Base-by-base conservation (phyloP, 2,329 filamentous ascomycete genomes). In the Annulohypoxylon truncatum region DNA sequence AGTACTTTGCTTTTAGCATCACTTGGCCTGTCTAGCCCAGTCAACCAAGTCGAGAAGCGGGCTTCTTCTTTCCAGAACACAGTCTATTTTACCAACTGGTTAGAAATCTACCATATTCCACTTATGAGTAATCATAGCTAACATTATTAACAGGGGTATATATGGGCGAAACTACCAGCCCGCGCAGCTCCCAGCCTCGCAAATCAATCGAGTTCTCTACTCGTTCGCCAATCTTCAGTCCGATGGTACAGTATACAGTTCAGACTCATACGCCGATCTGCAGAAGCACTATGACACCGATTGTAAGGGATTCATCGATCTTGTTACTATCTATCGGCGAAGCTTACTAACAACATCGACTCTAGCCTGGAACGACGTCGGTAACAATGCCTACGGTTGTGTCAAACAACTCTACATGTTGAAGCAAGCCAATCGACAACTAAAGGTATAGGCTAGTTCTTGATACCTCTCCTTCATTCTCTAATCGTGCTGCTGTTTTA, bases 171-270 rank as follows among this genome's bases (percentile, higher is more conserved):
- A 92, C 68, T 93, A 90, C 74, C 85, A 91, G 60, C 90, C 92
- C 0, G 85, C 90, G 54, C 83, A 93, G 71, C 83, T 97, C 7
- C 90, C 90, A 0, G 87, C 84, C 1, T 83, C 87, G 1, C 83
- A 93, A 67, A 80, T 97, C 54, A 95, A 91, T 0, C 92, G 96
- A 72, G 83, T 97, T 1, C 83, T 97, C 1, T 97, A 88, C 74
- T 86, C 93, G 1, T 97, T 97, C 78, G 91, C 92, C 73, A 94
- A 96, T 74, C 78, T 96, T 15, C 82, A 83, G 7, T 77, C 86
- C 0, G 87, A 90, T 56, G 94, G 94, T 31, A 90, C 92, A 72
- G 91, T 95, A 79, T 90, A 85, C 74, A 82, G 92, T 6, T 90
- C 87, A 1, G 92, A 96, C 73, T 79, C 82, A 1, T 94, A 86